Percentiles rank a stretch among this genome's conserved stretches.
Conservation (phyloP, 345 rosid species). For the Odontarrhena argentea region DNA sequence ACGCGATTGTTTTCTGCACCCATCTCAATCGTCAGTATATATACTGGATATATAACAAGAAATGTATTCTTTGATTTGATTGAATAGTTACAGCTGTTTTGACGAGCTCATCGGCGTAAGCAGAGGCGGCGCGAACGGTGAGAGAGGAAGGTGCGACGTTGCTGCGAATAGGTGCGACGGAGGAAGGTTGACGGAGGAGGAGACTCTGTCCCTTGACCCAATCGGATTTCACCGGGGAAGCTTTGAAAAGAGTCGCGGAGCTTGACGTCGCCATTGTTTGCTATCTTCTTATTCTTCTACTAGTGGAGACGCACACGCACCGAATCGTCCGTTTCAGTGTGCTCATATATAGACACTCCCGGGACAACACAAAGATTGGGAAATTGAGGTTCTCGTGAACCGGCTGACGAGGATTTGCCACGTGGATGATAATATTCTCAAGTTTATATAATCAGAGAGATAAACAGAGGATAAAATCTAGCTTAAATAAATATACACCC, state of each 20-base stretch:
- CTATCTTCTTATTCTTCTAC: conserved; percentile 4
- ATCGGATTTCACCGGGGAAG: conserved; percentile 81
- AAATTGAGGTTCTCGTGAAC: conserved; percentile 34
- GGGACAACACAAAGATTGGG: conserved; percentile 23
- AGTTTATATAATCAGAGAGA: not conserved
- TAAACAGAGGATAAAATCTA: too few species aligned
- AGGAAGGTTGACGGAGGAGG: conserved; percentile 52
- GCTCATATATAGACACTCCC: conserved; percentile 9
- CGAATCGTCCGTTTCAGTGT: not conserved
- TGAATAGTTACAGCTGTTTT: conserved; percentile 69
- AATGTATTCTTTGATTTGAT: not conserved
- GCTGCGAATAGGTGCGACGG: conserved; percentile 52
- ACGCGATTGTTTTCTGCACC: conserved; percentile 76
- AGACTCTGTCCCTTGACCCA: conserved; percentile 69
- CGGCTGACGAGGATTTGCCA: conserved; percentile 38
- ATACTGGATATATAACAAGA: not conserved
- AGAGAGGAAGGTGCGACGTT: conserved; percentile 47
- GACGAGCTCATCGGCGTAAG: conserved; percentile 92
- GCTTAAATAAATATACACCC: too few species aligned
- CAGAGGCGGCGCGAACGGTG: conserved; percentile 69
- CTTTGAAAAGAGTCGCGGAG: conserved; percentile 72
- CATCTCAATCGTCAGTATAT: not conserved
- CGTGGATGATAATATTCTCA: conserved; percentile 36
- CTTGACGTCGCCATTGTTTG: conserved; percentile 59
- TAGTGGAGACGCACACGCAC: not conserved